Percentiles rank a stretch among this genome's conserved stretches.
Conservation (phyloP, 768 basidiomycete genomes). For the Lenzites betulinus region DNA sequence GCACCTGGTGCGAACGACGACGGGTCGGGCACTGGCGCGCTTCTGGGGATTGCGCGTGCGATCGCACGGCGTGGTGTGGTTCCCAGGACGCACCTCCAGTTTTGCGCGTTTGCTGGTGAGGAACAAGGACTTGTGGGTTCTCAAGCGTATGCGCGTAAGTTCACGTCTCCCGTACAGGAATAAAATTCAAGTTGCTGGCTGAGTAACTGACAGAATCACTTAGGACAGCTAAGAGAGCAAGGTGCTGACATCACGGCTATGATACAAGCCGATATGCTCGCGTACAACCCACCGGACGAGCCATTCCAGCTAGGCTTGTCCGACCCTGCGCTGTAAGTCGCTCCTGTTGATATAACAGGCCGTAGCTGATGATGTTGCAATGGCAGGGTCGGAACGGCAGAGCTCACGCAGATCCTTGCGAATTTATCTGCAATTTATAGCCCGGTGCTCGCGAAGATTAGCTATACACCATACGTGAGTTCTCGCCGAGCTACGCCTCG, state of each 20-base stretch:
- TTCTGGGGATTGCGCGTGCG: constrained; percentile 77
- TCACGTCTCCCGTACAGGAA: background rate
- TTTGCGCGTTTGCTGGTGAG: constrained; percentile 86
- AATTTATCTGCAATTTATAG: constrained; percentile 79
- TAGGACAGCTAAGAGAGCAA: constrained; percentile 59
- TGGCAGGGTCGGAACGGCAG: constrained; percentile 72
- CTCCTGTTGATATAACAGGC: background rate
- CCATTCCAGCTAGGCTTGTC: constrained; percentile 84
- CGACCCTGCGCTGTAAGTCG: constrained; percentile 45
- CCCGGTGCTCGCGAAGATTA: constrained; percentile 67
- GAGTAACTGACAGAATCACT: background rate
- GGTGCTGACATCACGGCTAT: constrained; percentile 77
- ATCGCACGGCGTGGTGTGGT: constrained; percentile 65
- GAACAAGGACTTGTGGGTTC: constrained; percentile 90
- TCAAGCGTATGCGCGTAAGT: constrained; percentile 59
- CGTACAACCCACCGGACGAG: constrained; percentile 77
- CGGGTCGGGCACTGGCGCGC: constrained; percentile 61
- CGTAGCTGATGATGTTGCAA: background rate
- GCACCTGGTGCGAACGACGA: constrained; percentile 70
- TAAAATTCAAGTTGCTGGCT: too few relatives aligned
- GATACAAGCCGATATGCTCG: constrained; percentile 93
- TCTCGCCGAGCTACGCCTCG: background rate
- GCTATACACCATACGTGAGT: constrained; percentile 54
- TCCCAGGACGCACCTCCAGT: constrained; percentile 75
- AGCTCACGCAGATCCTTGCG: constrained; percentile 71